phyloP scores from a whole-genome alignment of 805 yeast genomes.

The Tetrapisispora pingtungensis region DNA sequence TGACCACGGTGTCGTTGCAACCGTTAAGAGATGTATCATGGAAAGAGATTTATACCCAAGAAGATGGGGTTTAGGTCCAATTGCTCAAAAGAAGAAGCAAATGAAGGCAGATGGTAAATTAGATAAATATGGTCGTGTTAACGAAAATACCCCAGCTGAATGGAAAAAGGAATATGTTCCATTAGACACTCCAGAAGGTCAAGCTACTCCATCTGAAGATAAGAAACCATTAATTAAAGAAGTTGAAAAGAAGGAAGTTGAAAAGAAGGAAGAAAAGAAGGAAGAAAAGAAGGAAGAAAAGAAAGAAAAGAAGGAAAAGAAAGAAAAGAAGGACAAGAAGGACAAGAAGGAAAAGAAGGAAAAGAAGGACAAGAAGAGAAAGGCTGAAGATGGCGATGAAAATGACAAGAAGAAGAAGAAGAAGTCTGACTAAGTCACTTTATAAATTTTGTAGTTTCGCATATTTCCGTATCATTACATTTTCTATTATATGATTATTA shows the following conservation, averaged over 20 bases:
- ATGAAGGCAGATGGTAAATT: slow-evolving; percentile 94
- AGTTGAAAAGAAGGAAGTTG: slow-evolving; percentile 1
- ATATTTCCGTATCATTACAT: slow-evolving; percentile 1
- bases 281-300: slow-evolving; percentile 4
- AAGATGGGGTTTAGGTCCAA: slow-evolving; percentile 99
- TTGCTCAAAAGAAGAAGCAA: slow-evolving; percentile 97
- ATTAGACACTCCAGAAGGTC: slow-evolving; percentile 46
- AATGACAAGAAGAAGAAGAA: slow-evolving; percentile 6
- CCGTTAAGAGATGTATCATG: slow-evolving; percentile 98
- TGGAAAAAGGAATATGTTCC: slow-evolving; percentile 85
- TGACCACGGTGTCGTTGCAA: slow-evolving; percentile 98
- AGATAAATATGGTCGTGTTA: slow-evolving; percentile 88
- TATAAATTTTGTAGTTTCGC: slow-evolving; percentile 1
- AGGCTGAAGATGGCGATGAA: neutral
- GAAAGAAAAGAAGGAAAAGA: slow-evolving; percentile 5
- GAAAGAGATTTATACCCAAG: slow-evolving; percentile 98
- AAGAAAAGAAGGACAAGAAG: slow-evolving; percentile 4
- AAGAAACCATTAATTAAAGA: slow-evolving; percentile 2
- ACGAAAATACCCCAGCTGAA: slow-evolving; percentile 84
- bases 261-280: slow-evolving; percentile 1
- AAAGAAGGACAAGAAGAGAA: slow-evolving; percentile 1
- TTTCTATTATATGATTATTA: neutral
- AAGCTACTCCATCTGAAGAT: slow-evolving; percentile 28
- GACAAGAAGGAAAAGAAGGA: slow-evolving; percentile 5
- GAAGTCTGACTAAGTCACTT: slow-evolving; percentile 2